These are phyloP conservation scores for Mesostigma viride DNA, from an alignment of 139 green algal species.

Conservation along the genomic window DNA sequence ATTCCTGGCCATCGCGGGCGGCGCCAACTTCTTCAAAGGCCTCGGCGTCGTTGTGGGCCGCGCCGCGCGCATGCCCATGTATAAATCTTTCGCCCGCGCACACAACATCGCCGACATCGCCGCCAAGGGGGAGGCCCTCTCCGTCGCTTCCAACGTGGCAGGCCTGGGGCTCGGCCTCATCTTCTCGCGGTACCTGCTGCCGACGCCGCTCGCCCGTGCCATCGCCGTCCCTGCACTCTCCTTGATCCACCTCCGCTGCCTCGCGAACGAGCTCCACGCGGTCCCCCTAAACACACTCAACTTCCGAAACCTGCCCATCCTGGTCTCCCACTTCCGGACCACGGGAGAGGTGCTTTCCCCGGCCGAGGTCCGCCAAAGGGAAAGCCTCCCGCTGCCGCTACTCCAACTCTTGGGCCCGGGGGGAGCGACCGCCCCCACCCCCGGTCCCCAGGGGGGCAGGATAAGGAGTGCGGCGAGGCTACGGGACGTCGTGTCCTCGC, in stretches of 20 bases:
- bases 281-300: slow-evolving; percentile 32
- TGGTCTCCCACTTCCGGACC: too few relatives aligned
- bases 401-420: too few relatives aligned
- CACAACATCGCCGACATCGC: slow-evolving; percentile 23
- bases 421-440: too few relatives aligned
- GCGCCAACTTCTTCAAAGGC: slow-evolving; percentile 18
- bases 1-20: slow-evolving; percentile 11
- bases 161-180: slow-evolving; percentile 15
- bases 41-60: slow-evolving; percentile 13
- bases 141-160: slow-evolving; percentile 17
- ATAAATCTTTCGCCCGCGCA: slow-evolving; percentile 20
- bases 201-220: slow-evolving; percentile 8
- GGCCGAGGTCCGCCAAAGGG: too few relatives aligned
- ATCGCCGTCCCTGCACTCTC: slow-evolving; percentile 14
- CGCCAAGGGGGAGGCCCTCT: slow-evolving; percentile 29
- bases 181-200: neutral
- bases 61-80: slow-evolving; percentile 24
- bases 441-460: too few relatives aligned
- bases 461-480: too few relatives aligned
- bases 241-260: slow-evolving; percentile 16
- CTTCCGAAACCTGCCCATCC: too few relatives aligned
- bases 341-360: too few relatives aligned
- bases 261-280: slow-evolving; percentile 20
- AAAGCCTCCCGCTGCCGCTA: too few relatives aligned
- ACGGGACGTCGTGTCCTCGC: neutral